Evolutionary conservation across 192 early-diverging fungal species (phyloP).

Genomic region (Diversispora eburnea): DNA sequence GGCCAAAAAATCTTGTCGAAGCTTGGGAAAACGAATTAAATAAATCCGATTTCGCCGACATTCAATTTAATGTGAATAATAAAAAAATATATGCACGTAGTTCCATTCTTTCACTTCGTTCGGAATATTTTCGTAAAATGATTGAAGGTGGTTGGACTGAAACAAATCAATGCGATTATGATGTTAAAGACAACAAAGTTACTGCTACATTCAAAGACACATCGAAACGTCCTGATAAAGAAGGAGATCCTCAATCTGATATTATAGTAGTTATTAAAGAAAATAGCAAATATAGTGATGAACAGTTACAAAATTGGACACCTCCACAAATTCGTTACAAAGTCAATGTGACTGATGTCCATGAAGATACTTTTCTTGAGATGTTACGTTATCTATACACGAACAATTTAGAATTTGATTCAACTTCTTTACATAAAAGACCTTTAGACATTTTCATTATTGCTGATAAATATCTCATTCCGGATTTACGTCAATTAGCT

Average conservation of each 20-base stretch:
- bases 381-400: constrained; percentile 24
- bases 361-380: neutral
- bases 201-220: neutral
- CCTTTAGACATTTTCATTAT: constrained; percentile 10
- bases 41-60: neutral
- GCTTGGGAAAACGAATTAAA: constrained; percentile 5
- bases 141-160: constrained; percentile 27
- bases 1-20: neutral
- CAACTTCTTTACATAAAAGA: neutral
- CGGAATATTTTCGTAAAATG: constrained; percentile 28
- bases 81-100: constrained; percentile 9
- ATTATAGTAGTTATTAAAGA: neutral
- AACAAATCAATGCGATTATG: neutral
- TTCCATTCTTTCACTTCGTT: constrained; percentile 11
- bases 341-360: constrained; percentile 12
- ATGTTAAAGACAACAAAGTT: neutral
- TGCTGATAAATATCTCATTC: constrained; percentile 24
- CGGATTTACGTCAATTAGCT: constrained; percentile 14
- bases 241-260: neutral
- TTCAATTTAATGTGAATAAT: constrained; percentile 4
- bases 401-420: constrained; percentile 26
- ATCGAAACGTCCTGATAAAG: neutral
- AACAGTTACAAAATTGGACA: neutral
- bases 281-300: neutral
- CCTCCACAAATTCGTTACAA: constrained; percentile 7